These are phyloP conservation scores for Termitomyces sp. DNA, from an alignment of 768 basidiomycete species.

Conservation along the genomic window DNA sequence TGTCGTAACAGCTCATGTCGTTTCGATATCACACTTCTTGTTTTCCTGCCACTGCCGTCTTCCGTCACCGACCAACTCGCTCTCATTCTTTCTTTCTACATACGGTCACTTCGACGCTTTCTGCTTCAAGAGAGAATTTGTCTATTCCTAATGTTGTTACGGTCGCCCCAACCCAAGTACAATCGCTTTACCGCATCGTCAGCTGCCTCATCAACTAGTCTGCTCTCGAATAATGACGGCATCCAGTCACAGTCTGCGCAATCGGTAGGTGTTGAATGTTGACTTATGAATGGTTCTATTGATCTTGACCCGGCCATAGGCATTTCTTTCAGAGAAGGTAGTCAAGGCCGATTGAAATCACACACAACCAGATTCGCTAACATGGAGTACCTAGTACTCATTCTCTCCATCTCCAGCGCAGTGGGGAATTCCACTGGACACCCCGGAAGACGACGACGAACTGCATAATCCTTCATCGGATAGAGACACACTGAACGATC, in stretches of 20 bases:
- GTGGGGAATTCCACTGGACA: conserved; percentile 41
- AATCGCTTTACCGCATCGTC: conserved; percentile 20
- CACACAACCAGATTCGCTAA: not conserved
- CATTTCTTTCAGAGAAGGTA: conserved; percentile 31
- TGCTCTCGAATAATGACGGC: conserved; percentile 12
- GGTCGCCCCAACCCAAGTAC: conserved; percentile 3
- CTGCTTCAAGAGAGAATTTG: conserved; percentile 4
- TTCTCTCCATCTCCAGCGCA: conserved; percentile 43
- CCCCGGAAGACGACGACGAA: conserved; percentile 58
- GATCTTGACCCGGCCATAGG: conserved; percentile 13
- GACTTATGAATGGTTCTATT: not conserved
- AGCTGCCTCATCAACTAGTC: conserved; percentile 18
- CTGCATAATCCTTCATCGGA: conserved; percentile 63
- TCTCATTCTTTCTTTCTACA: conserved; percentile 3
- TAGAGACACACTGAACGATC: conserved; percentile 51
- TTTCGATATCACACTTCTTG: not conserved
- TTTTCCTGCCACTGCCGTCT: not conserved
- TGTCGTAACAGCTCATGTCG: not conserved
- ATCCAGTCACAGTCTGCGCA: conserved; percentile 12
- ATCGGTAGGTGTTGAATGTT: conserved; percentile 13
- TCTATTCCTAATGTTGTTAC: conserved; percentile 10
- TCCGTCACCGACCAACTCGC: conserved; percentile 6
- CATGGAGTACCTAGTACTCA: conserved; percentile 29
- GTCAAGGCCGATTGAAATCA: conserved; percentile 13
- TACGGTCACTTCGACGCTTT: conserved; percentile 2